Base-by-base conservation (phyloP, 345 rosid genomes). In the Pistacia integerrima region DNA sequence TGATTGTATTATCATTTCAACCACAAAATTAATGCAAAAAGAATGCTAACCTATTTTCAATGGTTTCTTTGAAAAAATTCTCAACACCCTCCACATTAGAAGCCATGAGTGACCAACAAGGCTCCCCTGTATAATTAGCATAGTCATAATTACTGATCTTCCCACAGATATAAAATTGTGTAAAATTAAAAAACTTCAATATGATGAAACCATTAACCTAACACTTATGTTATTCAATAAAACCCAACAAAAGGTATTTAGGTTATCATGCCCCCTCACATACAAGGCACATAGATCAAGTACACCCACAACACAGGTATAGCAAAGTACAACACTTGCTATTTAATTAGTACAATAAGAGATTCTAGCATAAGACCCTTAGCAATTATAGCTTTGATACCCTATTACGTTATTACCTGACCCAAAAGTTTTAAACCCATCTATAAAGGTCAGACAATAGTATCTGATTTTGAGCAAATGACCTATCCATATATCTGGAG, bases 51-150 rank as follows among this genome's bases (percentile, higher is more conserved):
- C 99, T 90, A 65, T 95, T 95, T 80, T 92, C 96, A 75, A 90
- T 86, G 16, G 96, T 93, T 83, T 93, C 96, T 82, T 88, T 91
- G 82, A 93, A 95, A 85, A 92, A 93, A 20, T 73, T 88, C 77
- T 93, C 94, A 8, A 93, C 88, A 61, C 87, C 98, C 78, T 89
- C 92, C 80, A 90, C 81, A 70, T 79, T 75, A 69, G 85, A 76
- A n/a, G 83, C 92, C 38, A 87, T 65, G 66, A 87, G 80, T 25
- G 98, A 93, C 91, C 96, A 89, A 79, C 90, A 87, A 75, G 97
- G 96, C 81, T 95, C 93, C 80, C 98, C 98, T 95, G 87, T 70
- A 84, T 28, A 49, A 80, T 70, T 63, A 70, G 30, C 58, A 79
- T 25, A 59, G 46, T 41, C 38, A 54, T 71, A 25, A 81, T 56